Conservation (phyloP, 768 basidiomycete genomes). For the Lentinula sp. region DNA sequence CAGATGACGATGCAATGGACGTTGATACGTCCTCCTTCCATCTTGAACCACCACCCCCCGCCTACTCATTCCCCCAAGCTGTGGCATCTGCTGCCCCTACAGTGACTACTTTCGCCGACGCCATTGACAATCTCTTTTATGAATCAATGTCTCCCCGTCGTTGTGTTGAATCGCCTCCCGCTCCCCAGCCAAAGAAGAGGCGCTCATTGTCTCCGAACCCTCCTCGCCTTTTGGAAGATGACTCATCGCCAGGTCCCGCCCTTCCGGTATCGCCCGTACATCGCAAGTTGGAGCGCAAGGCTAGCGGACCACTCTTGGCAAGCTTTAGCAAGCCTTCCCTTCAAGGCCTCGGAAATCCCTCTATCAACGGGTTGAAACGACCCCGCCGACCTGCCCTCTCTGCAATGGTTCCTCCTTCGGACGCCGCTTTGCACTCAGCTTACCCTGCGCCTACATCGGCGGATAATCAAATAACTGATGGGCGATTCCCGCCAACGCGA, state of each 20-base stretch:
- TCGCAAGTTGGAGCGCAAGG: constrained; percentile 40
- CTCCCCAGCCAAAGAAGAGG: constrained; percentile 43
- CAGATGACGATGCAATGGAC: constrained; percentile 72
- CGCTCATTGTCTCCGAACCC: constrained; percentile 55
- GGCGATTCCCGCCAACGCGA: constrained; percentile 42
- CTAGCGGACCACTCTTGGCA: constrained; percentile 41
- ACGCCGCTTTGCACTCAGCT: constrained; percentile 32
- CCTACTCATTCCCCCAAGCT: constrained; percentile 16
- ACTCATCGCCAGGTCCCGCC: constrained; percentile 42
- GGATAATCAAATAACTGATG: constrained; percentile 17
- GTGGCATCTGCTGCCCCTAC: constrained; percentile 47
- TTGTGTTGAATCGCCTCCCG: constrained; percentile 38
- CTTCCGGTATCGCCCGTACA: constrained; percentile 46
- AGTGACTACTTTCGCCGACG: constrained; percentile 34
- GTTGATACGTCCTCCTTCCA: constrained; percentile 52
- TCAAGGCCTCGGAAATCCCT: constrained; percentile 48
- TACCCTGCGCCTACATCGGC: constrained; percentile 31
- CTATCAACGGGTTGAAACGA: constrained; percentile 51
- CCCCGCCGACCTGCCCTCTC: constrained; percentile 64
- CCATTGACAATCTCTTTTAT: constrained; percentile 48
- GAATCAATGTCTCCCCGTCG: constrained; percentile 46
- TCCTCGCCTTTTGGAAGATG: constrained; percentile 28
- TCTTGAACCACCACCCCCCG: constrained; percentile 20
- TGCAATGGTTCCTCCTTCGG: constrained; percentile 47
- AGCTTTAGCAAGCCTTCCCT: constrained; percentile 47